Evolutionary conservation across 1,284 basidiomycete species (phyloP), one percentile per base, ranked within the genome.

Genomic region (Sphagnurus paluster): DNA sequence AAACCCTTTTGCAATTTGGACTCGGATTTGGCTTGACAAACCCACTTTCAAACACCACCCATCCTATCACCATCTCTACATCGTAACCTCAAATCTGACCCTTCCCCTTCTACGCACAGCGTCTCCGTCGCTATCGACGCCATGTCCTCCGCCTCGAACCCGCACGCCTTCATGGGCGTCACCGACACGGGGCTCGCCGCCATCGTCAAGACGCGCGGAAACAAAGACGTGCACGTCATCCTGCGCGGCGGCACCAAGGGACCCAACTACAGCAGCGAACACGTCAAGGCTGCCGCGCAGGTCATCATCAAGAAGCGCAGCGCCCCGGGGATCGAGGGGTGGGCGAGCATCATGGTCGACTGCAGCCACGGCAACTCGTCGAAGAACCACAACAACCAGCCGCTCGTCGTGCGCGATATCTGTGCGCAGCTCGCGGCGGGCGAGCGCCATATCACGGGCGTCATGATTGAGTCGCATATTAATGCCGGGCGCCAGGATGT

Each of bases 111-210:
- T n/a, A n/a, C n/a, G 21, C 14, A 39, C 11, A 81, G 80, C 50
- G 77, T 87, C 25, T 67, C 74, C 0, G 84, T 89, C 30, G 95
- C 96, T 3, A 88, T 99, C 45, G 96, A 99, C 68, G 96, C 97
- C 11, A 98, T 99, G 90, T 84, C 89, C 54, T 88, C 93, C 0
- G 84, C 93, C 9, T 87, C 86, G 5, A 88, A 93, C 65, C 90
- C 93, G 14, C 96, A 99, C 69, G 90, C 90, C 44, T 99, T 99
- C 79, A 92, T 99, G 82, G 95, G 94, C 61, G 95, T 99, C 53
- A 98, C 95, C 42, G 89, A 92, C 62, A 90, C 96, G 53, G 95
- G 91, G 52, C 82, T 98, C 46, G 94, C 95, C 14, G 80, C 93
- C 28, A 99, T 99, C 65, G 96, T 98, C 63, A 93, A 93, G 71